Conservation (phyloP, 2,329 filamentous ascomycete species). For the Botrytis sinoallii region DNA sequence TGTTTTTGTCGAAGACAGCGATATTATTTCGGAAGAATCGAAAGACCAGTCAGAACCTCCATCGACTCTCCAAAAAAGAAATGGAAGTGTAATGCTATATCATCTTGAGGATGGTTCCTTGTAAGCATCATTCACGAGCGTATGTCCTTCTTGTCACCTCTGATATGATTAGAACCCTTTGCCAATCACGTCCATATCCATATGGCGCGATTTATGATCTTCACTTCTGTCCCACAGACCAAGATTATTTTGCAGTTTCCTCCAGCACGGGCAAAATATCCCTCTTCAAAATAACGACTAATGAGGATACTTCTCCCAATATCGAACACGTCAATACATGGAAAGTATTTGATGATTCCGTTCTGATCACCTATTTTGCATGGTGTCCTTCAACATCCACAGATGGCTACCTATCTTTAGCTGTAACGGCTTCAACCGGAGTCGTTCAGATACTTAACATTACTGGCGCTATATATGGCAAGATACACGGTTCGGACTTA, state of each 20-base stretch:
- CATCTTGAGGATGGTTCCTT: conserved; percentile 11
- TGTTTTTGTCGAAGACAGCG: neutral
- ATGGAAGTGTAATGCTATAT: conserved; percentile 62
- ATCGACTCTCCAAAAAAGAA: conserved; percentile 58
- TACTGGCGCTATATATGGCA: conserved; percentile 7
- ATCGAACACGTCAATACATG: conserved; percentile 44
- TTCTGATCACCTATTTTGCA: conserved; percentile 28
- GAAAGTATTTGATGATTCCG: conserved; percentile 46
- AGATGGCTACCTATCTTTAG: conserved; percentile 2
- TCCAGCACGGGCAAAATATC: conserved; percentile 72
- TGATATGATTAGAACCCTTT: conserved; percentile 44
- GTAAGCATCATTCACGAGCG: conserved; percentile 9
- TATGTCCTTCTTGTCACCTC: neutral
- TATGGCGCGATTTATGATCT: conserved; percentile 76
- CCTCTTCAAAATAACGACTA: conserved; percentile 54
- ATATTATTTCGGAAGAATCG: neutral
- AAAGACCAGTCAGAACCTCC: conserved; percentile 19
- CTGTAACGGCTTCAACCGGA: conserved; percentile 16
- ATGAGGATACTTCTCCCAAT: conserved; percentile 21
- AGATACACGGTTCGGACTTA: conserved; percentile 1
- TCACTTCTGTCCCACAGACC: conserved; percentile 64
- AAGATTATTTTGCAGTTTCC: conserved; percentile 67
- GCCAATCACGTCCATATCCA: conserved; percentile 60
- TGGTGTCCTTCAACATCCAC: conserved; percentile 19
- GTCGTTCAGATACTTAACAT: conserved; percentile 15